Percentiles rank a stretch among this genome's conserved stretches.
Evolutionary conservation across 2,329 filamentous ascomycete species (phyloP).

Genomic region (Beauveria scarabaeidicola): DNA sequence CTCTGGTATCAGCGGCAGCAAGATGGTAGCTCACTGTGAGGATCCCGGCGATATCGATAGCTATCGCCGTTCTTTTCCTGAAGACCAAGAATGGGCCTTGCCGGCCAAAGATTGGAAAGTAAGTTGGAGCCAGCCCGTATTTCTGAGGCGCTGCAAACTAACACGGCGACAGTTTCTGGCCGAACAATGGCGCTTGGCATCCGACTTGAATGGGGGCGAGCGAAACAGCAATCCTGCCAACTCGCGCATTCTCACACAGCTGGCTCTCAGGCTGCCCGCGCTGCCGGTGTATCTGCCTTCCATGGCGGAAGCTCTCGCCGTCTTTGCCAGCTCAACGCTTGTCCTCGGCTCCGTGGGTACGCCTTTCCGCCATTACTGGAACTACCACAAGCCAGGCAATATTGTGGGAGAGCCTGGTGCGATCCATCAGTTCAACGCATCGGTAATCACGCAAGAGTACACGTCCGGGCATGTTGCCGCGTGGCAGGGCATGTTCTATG

Average conservation of each 20-base stretch:
- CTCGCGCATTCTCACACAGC: conserved; percentile 45
- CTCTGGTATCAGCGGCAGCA: conserved; percentile 48
- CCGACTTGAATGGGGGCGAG: conserved; percentile 49
- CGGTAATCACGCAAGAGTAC: conserved; percentile 58
- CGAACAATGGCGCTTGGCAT: conserved; percentile 43
- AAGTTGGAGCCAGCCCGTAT: background rate
- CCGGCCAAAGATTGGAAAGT: conserved; percentile 43
- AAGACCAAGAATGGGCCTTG: conserved; percentile 21
- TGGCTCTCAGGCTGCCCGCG: conserved; percentile 32
- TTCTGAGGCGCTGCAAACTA: background rate
- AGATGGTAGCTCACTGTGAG: conserved; percentile 54
- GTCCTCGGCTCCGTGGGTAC: conserved; percentile 50
- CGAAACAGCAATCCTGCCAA: conserved; percentile 50
- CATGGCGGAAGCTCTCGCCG: conserved; percentile 64
- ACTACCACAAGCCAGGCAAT: conserved; percentile 25
- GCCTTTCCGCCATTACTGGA: conserved; percentile 52
- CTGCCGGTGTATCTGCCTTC: conserved; percentile 51
- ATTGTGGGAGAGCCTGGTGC: conserved; percentile 34
- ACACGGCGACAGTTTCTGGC: conserved; percentile 32
- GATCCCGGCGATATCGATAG: conserved; percentile 42
- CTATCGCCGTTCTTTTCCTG: conserved; percentile 39
- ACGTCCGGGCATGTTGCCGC: conserved; percentile 51
- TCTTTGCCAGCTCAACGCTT: conserved; percentile 58
- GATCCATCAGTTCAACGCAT: conserved; percentile 54
- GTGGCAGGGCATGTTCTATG: conserved; percentile 60